Percentiles rank a stretch among this genome's conserved stretches.
phyloP scores from a whole-genome alignment of 176 grass and related monocot genomes.

The Panicum miliaceum region DNA sequence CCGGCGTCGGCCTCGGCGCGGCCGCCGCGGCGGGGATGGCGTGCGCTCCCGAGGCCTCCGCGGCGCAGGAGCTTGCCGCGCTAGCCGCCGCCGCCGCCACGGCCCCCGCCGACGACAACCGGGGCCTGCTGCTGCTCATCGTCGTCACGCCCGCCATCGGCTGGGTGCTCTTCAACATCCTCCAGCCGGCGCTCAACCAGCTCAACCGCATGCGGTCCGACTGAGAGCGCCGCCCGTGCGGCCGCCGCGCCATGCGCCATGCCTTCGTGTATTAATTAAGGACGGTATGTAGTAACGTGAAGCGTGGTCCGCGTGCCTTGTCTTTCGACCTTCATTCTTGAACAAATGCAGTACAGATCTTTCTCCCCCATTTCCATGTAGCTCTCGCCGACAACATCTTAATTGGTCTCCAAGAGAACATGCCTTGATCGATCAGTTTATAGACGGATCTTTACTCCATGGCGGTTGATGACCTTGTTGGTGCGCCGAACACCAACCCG shows the following conservation, averaged over 20 bases:
- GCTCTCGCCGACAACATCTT: too few relatives aligned
- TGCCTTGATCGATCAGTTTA: background rate
- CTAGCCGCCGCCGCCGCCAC: conserved; percentile 22
- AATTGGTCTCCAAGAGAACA: background rate
- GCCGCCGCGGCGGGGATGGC: conserved; percentile 45
- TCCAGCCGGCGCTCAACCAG: conserved; percentile 69
- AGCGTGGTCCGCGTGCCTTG: background rate
- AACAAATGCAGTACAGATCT: conserved; percentile 40
- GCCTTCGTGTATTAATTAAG: conserved; percentile 31
- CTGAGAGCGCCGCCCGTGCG: conserved; percentile 10
- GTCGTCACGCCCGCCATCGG: conserved; percentile 58
- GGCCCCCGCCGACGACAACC: conserved; percentile 43
- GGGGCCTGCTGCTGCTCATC: conserved; percentile 57
- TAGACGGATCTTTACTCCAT: background rate
- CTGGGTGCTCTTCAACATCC: conserved; percentile 63
- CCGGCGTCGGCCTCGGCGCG: conserved; percentile 53
- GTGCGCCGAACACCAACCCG: too few relatives aligned
- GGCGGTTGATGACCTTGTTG: too few relatives aligned
- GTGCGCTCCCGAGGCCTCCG: conserved; percentile 42
- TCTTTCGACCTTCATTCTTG: background rate
- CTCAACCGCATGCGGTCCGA: conserved; percentile 63
- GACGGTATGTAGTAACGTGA: conserved; percentile 19
- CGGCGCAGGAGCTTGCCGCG: conserved; percentile 26
- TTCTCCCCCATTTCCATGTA: background rate
- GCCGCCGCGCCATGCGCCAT: background rate